Evolutionary conservation across 176 grass and related monocot species (phyloP).

Genomic region (Oryza officinalis): DNA sequence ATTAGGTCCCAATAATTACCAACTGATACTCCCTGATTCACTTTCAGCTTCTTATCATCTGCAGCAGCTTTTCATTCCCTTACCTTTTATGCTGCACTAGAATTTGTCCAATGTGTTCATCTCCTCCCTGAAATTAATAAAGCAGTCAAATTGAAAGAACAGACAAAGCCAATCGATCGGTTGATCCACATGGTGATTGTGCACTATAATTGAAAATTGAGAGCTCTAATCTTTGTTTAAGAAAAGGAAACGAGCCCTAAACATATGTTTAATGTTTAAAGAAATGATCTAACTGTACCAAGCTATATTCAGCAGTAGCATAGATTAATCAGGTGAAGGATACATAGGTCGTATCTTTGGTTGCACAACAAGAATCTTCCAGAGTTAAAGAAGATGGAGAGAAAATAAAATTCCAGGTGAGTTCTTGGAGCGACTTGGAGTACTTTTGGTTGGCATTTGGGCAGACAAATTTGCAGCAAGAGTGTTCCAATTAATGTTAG

Average conservation of each 20-base stretch:
- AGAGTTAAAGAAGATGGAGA: neutral
- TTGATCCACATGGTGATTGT: slow-evolving; percentile 1
- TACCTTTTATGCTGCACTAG: neutral
- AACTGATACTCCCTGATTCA: neutral
- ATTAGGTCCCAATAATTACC: slow-evolving; percentile 22
- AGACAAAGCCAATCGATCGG: neutral
- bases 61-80: neutral
- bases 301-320: neutral
- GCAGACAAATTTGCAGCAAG: neutral
- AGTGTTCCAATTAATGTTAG: neutral
- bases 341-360: slow-evolving; percentile 4
- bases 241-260: neutral
- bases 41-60: neutral
- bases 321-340: neutral
- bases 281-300: neutral
- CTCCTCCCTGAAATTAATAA: neutral
- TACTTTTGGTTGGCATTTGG: slow-evolving; percentile 20
- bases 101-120: neutral
- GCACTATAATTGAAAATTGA: neutral
- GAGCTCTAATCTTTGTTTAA: slow-evolving; percentile 3
- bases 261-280: neutral
- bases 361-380: neutral
- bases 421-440: neutral
- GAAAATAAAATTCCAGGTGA: neutral
- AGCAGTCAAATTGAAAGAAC: neutral